Conservation (phyloP, 768 basidiomycete genomes). For the Suillus sp. region DNA sequence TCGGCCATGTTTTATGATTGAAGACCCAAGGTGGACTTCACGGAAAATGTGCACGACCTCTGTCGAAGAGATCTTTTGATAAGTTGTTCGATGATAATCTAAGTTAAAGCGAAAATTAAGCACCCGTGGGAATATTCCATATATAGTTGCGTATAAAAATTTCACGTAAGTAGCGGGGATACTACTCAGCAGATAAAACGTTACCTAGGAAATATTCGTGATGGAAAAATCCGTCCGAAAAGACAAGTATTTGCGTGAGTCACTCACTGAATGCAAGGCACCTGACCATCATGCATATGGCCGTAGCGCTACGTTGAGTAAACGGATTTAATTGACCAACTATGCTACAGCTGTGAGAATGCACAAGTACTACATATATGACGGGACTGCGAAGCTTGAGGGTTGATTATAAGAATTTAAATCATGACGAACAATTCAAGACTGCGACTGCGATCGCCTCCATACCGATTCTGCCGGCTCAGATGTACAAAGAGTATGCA, state of each 20-base stretch:
- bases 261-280: neutral
- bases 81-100: neutral
- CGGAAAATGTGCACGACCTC: neutral
- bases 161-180: no score
- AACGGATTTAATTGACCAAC: neutral
- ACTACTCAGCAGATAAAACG: no score
- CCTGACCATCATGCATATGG: neutral
- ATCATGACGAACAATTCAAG: neutral
- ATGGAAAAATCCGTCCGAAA: neutral
- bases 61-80: neutral
- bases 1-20: constrained; percentile 57
- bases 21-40: neutral
- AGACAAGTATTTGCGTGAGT: neutral
- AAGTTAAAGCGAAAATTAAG: neutral
- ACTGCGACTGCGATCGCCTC: neutral
- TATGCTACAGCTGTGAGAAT: neutral
- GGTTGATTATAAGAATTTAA: neutral
- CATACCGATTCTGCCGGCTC: constrained; percentile 4
- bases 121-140: neutral
- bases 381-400: neutral
- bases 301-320: neutral
- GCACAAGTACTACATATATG: neutral
- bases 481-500: constrained; percentile 21
- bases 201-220: no score
- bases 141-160: no score